phyloP scores from a whole-genome alignment of 768 basidiomycete genomes.

The Russula abietina region DNA sequence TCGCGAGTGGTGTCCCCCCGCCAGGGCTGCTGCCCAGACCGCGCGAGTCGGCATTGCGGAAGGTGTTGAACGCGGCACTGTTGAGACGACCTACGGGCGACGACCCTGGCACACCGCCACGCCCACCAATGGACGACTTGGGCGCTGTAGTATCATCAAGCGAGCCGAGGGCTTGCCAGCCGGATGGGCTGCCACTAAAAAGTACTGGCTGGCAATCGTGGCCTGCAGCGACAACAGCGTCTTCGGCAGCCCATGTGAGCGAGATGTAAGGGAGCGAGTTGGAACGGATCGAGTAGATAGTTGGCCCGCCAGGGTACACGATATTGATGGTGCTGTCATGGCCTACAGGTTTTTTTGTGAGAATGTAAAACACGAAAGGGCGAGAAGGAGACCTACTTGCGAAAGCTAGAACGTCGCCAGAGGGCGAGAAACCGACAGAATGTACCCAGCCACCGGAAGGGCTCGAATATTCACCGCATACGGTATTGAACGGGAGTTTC shows the following conservation, averaged over 20 bases:
- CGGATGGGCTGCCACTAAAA: conserved; percentile 64
- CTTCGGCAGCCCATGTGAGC: conserved; percentile 80
- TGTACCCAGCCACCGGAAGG: conserved; percentile 97
- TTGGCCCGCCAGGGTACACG: conserved; percentile 81
- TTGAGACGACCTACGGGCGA: conserved; percentile 62
- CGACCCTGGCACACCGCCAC: conserved; percentile 43
- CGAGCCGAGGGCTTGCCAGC: conserved; percentile 77
- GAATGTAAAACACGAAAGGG: conserved; percentile 1
- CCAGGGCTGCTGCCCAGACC: conserved; percentile 39
- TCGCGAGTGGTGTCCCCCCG: conserved; percentile 32
- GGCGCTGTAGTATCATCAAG: conserved; percentile 71
- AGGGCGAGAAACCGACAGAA: conserved; percentile 90
- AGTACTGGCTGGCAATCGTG: conserved; percentile 96
- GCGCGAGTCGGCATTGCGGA: conserved; percentile 85
- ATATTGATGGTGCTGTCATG: conserved; percentile 93
- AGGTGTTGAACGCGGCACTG: conserved; percentile 89
- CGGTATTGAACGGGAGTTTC: conserved; percentile 93
- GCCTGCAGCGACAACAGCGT: conserved; percentile 81
- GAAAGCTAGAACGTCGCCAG: conserved; percentile 91
- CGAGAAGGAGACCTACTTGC: conserved; percentile 56
- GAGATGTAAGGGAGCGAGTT: conserved; percentile 78
- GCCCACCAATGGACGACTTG: conserved; percentile 40
- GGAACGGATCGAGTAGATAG: conserved; percentile 66
- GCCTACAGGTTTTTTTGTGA: conserved; percentile 42
- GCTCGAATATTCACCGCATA: conserved; percentile 89